Conservation (phyloP, 2,329 filamentous ascomycete species). For the Aspergillus sp. region DNA sequence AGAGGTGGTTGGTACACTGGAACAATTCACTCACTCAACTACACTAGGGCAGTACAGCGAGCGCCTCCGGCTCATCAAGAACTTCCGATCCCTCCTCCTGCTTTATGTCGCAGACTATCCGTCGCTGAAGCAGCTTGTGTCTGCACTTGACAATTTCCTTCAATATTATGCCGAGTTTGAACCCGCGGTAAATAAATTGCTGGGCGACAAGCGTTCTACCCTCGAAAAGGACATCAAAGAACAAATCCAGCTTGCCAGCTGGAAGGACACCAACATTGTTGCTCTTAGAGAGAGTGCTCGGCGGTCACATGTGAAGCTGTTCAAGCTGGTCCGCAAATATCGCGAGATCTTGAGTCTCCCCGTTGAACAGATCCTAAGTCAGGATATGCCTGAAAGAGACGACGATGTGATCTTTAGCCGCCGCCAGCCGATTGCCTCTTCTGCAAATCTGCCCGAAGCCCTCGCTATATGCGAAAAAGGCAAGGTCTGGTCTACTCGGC, state of each 20-base stretch:
- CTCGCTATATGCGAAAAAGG: slow-evolving; percentile 32
- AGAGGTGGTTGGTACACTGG: slow-evolving; percentile 72
- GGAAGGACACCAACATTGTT: slow-evolving; percentile 96
- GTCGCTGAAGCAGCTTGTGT: slow-evolving; percentile 57
- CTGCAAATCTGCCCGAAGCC: slow-evolving; percentile 28
- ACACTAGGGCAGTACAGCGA: slow-evolving; percentile 77
- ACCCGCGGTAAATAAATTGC: slow-evolving; percentile 61
- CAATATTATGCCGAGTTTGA: slow-evolving; percentile 72
- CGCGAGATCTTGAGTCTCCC: slow-evolving; percentile 74
- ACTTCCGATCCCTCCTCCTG: slow-evolving; percentile 63
- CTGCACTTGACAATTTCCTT: slow-evolving; percentile 74
- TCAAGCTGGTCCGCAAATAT: slow-evolving; percentile 89
- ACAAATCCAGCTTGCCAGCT: slow-evolving; percentile 88
- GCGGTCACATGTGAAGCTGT: slow-evolving; percentile 87
- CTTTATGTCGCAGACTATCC: slow-evolving; percentile 62
- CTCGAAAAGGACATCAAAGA: slow-evolving; percentile 94
- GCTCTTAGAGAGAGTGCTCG: slow-evolving; percentile 85
- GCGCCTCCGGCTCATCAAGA: slow-evolving; percentile 67
- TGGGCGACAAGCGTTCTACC: slow-evolving; percentile 65
- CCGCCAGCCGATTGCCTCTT: slow-evolving; percentile 15
- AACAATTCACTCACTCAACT: slow-evolving; percentile 75
- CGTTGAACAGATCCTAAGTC: slow-evolving; percentile 59
- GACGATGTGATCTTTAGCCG: slow-evolving; percentile 24
- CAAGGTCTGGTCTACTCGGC: slow-evolving; percentile 47
- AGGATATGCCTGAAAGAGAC: slow-evolving; percentile 35